phyloP scores from a whole-genome alignment of 2,329 filamentous ascomycete genomes.

The Fonsecaea monophora region DNA sequence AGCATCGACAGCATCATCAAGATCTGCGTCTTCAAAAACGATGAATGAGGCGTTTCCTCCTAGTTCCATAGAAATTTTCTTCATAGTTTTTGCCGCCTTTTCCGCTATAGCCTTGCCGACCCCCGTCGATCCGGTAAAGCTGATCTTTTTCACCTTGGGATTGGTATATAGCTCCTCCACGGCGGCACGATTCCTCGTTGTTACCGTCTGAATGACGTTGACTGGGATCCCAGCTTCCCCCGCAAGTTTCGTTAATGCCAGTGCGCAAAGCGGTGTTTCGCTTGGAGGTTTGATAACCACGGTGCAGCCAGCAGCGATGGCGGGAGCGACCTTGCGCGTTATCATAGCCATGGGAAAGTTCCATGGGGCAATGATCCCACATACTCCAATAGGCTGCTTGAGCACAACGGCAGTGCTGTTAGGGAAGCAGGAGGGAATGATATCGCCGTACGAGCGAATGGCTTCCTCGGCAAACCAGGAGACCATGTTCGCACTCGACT shows the following conservation, averaged over 20 bases:
- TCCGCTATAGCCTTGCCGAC: constrained; percentile 44
- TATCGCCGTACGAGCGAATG: constrained; percentile 48
- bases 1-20: constrained; percentile 41
- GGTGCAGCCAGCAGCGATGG: constrained; percentile 48
- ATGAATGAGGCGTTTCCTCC: constrained; percentile 51
- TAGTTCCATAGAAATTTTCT: constrained; percentile 53
- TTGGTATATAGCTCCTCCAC: constrained; percentile 10
- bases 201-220: constrained; percentile 43
- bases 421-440: constrained; percentile 65
- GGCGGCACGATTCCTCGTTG: constrained; percentile 47
- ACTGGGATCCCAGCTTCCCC: constrained; percentile 44
- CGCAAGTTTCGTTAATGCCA: constrained; percentile 43
- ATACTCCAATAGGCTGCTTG: constrained; percentile 84
- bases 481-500: constrained; percentile 55
- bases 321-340: constrained; percentile 44
- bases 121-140: constrained; percentile 44
- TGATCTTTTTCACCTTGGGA: constrained; percentile 38
- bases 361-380: constrained; percentile 84
- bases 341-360: constrained; percentile 84
- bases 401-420: constrained; percentile 77
- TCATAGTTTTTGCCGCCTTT: constrained; percentile 45
- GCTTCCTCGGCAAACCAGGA: constrained; percentile 61
- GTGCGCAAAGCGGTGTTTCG: constrained; percentile 45
- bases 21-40: constrained; percentile 50
- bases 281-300: constrained; percentile 47